phyloP scores from a whole-genome alignment of 371 early-diverging fungal species.

The Mucor saturninus region DNA sequence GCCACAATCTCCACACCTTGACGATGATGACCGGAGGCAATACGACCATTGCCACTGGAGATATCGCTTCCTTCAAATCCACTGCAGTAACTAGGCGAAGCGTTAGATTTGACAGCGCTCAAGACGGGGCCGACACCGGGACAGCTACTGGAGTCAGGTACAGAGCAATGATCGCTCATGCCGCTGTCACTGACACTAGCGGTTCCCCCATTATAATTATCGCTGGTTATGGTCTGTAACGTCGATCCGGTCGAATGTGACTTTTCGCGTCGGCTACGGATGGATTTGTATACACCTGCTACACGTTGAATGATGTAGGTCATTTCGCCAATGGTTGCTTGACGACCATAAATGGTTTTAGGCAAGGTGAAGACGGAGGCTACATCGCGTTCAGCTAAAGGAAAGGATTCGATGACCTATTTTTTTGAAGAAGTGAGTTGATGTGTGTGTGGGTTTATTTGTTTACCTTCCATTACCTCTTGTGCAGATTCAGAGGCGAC shows the following conservation, averaged over 20 bases:
- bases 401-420: conserved; percentile 40
- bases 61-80: conserved; percentile 39
- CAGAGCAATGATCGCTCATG: conserved; percentile 16
- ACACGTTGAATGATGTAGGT: conserved; percentile 42
- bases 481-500: conserved; percentile 28
- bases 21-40: conserved; percentile 4
- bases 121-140: not conserved
- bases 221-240: conserved; percentile 24
- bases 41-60: conserved; percentile 26
- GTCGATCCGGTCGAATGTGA: conserved; percentile 23
- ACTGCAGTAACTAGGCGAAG: conserved; percentile 43
- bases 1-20: conserved; percentile 38
- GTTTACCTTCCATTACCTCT: conserved; percentile 26
- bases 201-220: conserved; percentile 19
- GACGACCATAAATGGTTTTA: conserved; percentile 47
- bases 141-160: conserved; percentile 2
- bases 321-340: conserved; percentile 41
- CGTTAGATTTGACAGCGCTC: conserved; percentile 29
- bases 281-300: conserved; percentile 35
- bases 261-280: conserved; percentile 16
- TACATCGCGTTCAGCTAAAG: conserved; percentile 47
- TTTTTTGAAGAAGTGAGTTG: not conserved
- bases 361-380: conserved; percentile 53
- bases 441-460: not conserved
- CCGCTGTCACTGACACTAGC: conserved; percentile 27